Evolutionary conservation across 305 asterid genomes (phyloP), one percentile per base, ranked within the genome.

Genomic region (Ilex paraguariensis): DNA sequence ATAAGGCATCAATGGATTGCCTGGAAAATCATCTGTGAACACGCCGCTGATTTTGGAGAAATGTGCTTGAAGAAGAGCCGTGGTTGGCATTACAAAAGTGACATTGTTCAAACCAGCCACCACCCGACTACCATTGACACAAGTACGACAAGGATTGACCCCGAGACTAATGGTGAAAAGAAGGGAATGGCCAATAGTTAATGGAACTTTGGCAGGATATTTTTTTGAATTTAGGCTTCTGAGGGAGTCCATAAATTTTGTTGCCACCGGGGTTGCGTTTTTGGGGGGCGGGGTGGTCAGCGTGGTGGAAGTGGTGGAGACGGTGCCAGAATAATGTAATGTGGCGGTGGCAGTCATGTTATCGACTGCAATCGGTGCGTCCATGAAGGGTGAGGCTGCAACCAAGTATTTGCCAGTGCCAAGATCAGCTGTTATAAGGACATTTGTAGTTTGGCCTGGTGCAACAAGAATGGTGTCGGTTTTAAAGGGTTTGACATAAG

Each of bases 161-260:
- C 53, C 53, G 13, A 48, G 53, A 3, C n/a, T 3, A n/a, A 48
- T 11, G 5, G 53, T 48, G 53, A 48, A 48, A n/a, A 48, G 53
- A 48, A 48, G 53, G 4, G 53, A 48, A 48, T n/a, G 53, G 10
- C 10, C 53, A n/a, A 48, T n/a, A 10, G 6, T 48, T n/a, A 48
- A 48, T 3, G 53, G 53, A 11, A 48, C 53, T 48, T n/a, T 49
- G 15, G 53, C 53, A 12, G 53, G 53, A n/a, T 11, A 49, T 12
- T 49, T 7, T n/a, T 49, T n/a, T 12, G 53, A 49, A 49, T 49
- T 49, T 12, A 49, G 53, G 13, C 53, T 49, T 49, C 13, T 49
- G 11, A 49, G 53, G 11, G 53, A 49, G 53, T 49, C 53, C 53
- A n/a, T 49, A n/a, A 49, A 49, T 49, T 49, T 49, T n/a, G 53